Percentiles rank a stretch among this genome's conserved stretches.
Evolutionary conservation across 345 rosid species (phyloP).

Genomic region (Schrenkiella parvula): DNA sequence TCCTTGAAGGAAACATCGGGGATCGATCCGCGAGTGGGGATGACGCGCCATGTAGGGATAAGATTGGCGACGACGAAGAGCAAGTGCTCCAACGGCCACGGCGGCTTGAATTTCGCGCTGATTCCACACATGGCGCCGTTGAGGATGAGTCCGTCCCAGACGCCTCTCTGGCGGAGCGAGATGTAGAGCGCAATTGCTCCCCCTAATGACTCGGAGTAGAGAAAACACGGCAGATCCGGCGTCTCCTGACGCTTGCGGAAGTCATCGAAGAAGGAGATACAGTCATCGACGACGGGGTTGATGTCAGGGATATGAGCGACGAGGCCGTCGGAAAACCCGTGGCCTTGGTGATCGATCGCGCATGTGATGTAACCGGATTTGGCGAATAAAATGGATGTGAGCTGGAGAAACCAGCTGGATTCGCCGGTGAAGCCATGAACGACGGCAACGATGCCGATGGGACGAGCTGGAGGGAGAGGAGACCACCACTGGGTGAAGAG

Average conservation of each 20-base stretch:
- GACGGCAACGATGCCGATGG: slow-evolving; percentile 61
- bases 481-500: slow-evolving; percentile 94
- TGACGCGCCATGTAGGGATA: slow-evolving; percentile 84
- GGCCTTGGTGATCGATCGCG: slow-evolving; percentile 97
- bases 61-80: slow-evolving; percentile 56
- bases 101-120: slow-evolving; percentile 83
- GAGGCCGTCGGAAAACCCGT: slow-evolving; percentile 91
- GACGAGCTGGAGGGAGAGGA: slow-evolving; percentile 51
- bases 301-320: slow-evolving; percentile 69
- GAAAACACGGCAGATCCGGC: slow-evolving; percentile 58
- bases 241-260: slow-evolving; percentile 54
- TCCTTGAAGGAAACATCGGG: slow-evolving; percentile 72
- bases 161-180: slow-evolving; percentile 62
- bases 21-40: slow-evolving; percentile 80
- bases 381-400: slow-evolving; percentile 75
- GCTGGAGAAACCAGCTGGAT: slow-evolving; percentile 73
- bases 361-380: slow-evolving; percentile 70
- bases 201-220: slow-evolving; percentile 88
- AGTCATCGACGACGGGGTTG: slow-evolving; percentile 81
- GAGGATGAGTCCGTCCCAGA: slow-evolving; percentile 76
- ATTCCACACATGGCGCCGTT: slow-evolving; percentile 99
- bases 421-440: slow-evolving; percentile 97
- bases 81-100: slow-evolving; percentile 91
- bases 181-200: slow-evolving; percentile 86
- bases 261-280: slow-evolving; percentile 56